Conservation (phyloP, 148 eudicot species). For the Vaccinium darrowii region DNA sequence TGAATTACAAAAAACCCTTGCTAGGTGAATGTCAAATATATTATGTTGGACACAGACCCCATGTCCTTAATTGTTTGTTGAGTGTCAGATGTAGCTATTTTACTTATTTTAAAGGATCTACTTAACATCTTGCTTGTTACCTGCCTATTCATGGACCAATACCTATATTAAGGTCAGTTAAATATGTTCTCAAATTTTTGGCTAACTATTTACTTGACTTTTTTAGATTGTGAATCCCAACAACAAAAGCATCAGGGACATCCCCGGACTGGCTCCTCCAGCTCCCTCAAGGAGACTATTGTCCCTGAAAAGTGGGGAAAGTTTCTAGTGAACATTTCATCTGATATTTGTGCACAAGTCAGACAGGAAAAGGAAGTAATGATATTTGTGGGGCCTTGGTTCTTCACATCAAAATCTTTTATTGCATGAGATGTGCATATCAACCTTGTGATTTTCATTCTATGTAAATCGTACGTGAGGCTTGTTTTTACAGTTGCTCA, state of each 20-base stretch:
- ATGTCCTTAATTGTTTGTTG: neutral
- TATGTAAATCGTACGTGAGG: constrained; percentile 18
- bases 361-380: neutral
- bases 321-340: constrained; percentile 21
- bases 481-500: constrained; percentile 3
- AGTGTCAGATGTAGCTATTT: neutral
- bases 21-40: neutral
- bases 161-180: neutral
- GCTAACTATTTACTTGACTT: neutral
- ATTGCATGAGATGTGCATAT: constrained; percentile 34
- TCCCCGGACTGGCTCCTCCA: constrained; percentile 96
- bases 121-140: neutral
- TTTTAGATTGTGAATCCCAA: constrained; percentile 77
- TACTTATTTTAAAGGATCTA: neutral
- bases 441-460: constrained; percentile 13
- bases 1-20: neutral
- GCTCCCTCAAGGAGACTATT: constrained; percentile 79
- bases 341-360: neutral
- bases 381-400: neutral
- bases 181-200: neutral
- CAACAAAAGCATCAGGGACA: constrained; percentile 83
- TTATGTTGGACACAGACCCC: neutral
- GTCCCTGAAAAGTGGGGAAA: constrained; percentile 37
- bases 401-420: constrained; percentile 1
- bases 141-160: neutral